Base-by-base conservation (phyloP, 306 rosid species). In the Pyrus communis region DNA sequence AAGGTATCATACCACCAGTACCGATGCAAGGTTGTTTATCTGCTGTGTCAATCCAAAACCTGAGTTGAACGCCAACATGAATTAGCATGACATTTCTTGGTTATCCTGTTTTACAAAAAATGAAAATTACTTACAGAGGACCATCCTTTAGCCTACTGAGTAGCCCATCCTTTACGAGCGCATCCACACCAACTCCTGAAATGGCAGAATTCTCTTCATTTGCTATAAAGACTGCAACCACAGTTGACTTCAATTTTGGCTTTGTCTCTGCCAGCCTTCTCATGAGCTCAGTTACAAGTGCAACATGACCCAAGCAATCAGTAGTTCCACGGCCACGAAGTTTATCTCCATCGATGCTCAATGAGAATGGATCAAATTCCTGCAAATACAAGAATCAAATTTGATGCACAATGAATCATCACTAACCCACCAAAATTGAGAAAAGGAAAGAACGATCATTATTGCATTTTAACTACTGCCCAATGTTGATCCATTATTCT, bases 21-120 rank as follows among this genome's bases (percentile, higher is more conserved):
- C 98, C 99, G 21, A 95, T 65, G 33, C 99, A 89, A 21, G 99
- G 99, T 75, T 95, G 99, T 79, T 93, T 92, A 82, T 95, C 99
- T 1, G 97, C 96, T 4, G 96, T 89, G 78, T 95, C 97, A 46
- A 92, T 82, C 99, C 98, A 95, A 85, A 79, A 92, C 88, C 99
- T 92, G 84, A 43, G 51, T 30, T 55, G 65, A 79, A 11, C 3
- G 54, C 74, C 73, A 63, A 82, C 57, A 66, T 28, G 60, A 65
- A 55, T 68, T 17, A 78, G 57, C 9, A 63, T 13, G 3, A 21
- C 28, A 35, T 57, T 11, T 64, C 40, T 59, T 69, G 4, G 43
- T 15, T 52, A 4, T 25, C 19, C 25, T 42, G 45, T 65, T 23
- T 58, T 51, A 65, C 28, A 70, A 40, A 55, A 67, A 38, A 69